A percentile compares a stretch with the other conserved stretches of the same genome.
These are phyloP conservation scores for Diaporthe sp. DNA, from an alignment of 2,329 filamentous ascomycete species.

Conservation along the genomic window DNA sequence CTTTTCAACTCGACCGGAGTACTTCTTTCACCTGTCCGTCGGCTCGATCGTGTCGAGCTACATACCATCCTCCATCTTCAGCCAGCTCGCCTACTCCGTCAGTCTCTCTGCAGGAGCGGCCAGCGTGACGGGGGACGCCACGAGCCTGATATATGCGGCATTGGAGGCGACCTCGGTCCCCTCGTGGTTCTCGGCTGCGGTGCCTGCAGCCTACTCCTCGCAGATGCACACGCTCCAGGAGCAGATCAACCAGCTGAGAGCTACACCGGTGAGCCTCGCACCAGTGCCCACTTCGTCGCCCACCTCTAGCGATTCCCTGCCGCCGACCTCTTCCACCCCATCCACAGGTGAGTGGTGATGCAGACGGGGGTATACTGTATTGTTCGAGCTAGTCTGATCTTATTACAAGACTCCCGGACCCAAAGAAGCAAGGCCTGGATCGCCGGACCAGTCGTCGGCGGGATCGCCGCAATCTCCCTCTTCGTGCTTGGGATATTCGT, in stretches of 20 bases:
- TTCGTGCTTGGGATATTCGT: background rate
- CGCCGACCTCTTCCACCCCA: background rate
- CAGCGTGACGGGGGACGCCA: slow-evolving; percentile 10
- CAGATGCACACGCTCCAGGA: slow-evolving; percentile 10
- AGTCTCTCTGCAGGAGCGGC: background rate
- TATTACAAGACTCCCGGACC: background rate
- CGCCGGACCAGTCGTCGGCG: slow-evolving; percentile 12
- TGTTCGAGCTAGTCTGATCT: background rate
- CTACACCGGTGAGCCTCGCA: background rate
- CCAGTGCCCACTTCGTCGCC: background rate
- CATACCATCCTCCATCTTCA: background rate
- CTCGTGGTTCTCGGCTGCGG: slow-evolving; percentile 22
- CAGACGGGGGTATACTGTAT: background rate
- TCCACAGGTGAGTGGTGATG: background rate
- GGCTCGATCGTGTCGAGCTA: background rate
- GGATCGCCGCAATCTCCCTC: background rate
- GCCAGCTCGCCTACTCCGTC: background rate
- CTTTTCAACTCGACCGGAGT: background rate
- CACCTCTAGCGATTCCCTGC: background rate
- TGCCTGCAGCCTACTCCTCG: slow-evolving; percentile 18
- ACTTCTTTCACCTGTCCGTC: background rate
- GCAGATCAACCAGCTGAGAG: background rate
- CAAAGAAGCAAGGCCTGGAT: slow-evolving; percentile 29
- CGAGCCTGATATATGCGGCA: slow-evolving; percentile 14
- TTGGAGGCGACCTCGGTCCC: slow-evolving; percentile 4